A percentile compares a stretch with the other conserved stretches of the same genome.
phyloP scores from a whole-genome alignment of 2,329 filamentous ascomycete genomes.

The Aureobasidium vineae region DNA sequence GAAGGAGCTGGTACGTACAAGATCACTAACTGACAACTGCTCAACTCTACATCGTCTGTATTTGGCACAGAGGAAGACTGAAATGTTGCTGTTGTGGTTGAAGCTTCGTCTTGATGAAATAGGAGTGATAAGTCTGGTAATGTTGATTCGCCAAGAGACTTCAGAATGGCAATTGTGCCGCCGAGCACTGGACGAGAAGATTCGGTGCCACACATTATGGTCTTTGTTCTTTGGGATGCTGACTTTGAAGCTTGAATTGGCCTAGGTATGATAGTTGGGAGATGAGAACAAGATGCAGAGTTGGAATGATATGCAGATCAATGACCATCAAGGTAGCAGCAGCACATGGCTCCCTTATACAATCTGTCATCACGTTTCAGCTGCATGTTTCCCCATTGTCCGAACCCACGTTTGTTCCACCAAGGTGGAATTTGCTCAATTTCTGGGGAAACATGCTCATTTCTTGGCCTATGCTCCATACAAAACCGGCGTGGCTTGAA shows the following conservation, averaged over 20 bases:
- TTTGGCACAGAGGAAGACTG: constrained; percentile 26
- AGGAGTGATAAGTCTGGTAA: constrained; percentile 31
- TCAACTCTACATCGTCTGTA: neutral
- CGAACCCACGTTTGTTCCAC: constrained; percentile 2
- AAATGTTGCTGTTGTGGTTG: constrained; percentile 30
- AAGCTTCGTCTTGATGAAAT: constrained; percentile 25
- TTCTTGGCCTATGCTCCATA: neutral
- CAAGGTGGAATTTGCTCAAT: constrained; percentile 15
- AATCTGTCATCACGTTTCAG: neutral
- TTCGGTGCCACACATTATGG: constrained; percentile 32
- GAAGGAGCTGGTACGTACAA: constrained; percentile 28
- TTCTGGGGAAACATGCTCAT: constrained; percentile 10
- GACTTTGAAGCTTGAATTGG: neutral
- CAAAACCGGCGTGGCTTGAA: neutral
- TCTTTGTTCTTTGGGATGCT: neutral
- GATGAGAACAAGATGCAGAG: neutral
- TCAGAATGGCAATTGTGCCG: constrained; percentile 34
- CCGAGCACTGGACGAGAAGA: constrained; percentile 30
- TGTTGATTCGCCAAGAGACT: constrained; percentile 26
- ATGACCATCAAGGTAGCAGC: constrained; percentile 1
- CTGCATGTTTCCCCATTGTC: neutral
- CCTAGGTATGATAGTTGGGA: neutral
- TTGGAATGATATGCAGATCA: neutral
- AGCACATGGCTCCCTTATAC: constrained; percentile 2
- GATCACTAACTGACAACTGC: constrained; percentile 30